A percentile compares a stretch with the other conserved stretches of the same genome.
Evolutionary conservation across 179 eudicot species (phyloP).

Genomic region (Gypsophila paniculata): DNA sequence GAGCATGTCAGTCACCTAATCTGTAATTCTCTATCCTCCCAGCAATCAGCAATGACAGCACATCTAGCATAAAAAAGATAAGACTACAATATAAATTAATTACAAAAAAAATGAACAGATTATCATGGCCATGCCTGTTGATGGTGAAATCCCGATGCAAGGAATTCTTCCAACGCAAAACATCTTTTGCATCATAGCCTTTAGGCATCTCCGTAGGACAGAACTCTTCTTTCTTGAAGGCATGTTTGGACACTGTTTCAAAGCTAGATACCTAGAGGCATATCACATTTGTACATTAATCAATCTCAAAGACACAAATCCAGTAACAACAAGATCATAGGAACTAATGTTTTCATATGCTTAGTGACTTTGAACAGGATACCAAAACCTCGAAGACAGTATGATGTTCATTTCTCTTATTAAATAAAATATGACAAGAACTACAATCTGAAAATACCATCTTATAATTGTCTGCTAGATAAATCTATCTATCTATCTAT

Average conservation of each 20-base stretch:
- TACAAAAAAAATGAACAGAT: neutral
- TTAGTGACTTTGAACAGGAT: neutral
- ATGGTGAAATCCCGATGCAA: slow-evolving; percentile 81
- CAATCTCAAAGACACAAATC: neutral
- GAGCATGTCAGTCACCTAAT: slow-evolving; percentile 12
- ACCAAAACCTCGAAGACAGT: neutral
- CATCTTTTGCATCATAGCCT: slow-evolving; percentile 50
- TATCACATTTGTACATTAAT: neutral
- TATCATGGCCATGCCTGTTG: slow-evolving; percentile 52
- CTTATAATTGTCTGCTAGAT: neutral
- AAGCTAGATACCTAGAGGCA: slow-evolving; percentile 78
- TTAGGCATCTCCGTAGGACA: slow-evolving; percentile 31
- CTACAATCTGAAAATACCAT: neutral
- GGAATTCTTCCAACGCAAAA: slow-evolving; percentile 57
- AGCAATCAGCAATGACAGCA: neutral
- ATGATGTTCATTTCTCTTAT: neutral
- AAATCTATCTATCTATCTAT: no score
- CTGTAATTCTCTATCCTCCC: neutral
- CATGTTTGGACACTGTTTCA: slow-evolving; percentile 40
- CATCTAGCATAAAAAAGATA: neutral
- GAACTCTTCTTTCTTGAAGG: slow-evolving; percentile 28
- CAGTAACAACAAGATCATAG: neutral
- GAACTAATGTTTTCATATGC: neutral
- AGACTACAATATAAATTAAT: neutral
- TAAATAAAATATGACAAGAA: neutral